Evolutionary conservation across 1,139 yeast species (phyloP).

Genomic region (Suhomyces panamericanus): DNA sequence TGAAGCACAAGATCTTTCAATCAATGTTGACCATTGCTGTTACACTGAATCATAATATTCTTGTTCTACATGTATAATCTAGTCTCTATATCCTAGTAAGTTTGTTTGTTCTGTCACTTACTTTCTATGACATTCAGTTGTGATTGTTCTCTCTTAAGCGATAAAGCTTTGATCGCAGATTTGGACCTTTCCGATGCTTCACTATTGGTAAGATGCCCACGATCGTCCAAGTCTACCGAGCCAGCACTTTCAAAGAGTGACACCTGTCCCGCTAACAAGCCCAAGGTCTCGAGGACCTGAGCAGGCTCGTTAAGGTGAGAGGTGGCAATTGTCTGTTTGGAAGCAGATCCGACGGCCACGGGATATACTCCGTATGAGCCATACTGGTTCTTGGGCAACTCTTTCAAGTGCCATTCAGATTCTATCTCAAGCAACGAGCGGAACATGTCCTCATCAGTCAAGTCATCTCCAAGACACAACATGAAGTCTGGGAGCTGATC

Average conservation of each 20-base stretch:
- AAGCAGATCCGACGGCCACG: constrained; percentile 93
- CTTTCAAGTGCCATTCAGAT: constrained; percentile 40
- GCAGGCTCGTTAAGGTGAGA: constrained; percentile 85
- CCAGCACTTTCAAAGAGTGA: constrained; percentile 77
- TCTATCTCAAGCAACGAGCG: constrained; percentile 66
- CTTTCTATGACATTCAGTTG: neutral
- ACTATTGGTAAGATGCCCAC: constrained; percentile 62
- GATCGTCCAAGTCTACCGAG: constrained; percentile 67
- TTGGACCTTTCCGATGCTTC: constrained; percentile 46
- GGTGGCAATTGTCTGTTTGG: constrained; percentile 83
- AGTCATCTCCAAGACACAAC: constrained; percentile 90
- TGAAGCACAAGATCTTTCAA: too few species aligned
- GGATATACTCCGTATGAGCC: constrained; percentile 73
- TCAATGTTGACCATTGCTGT: too few species aligned
- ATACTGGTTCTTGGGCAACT: constrained; percentile 43
- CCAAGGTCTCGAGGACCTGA: constrained; percentile 83
- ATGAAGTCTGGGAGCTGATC: constrained; percentile 75
- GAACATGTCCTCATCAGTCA: constrained; percentile 98
- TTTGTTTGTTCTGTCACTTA: neutral
- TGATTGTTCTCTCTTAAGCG: constrained; percentile 11
- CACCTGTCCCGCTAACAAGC: constrained; percentile 72
- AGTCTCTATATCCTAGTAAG: neutral
- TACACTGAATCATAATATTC: too few species aligned
- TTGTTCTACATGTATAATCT: too few species aligned
- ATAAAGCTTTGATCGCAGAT: constrained; percentile 32